These are phyloP conservation scores for Pichia rugopelliculosa DNA, from an alignment of 805 yeast genomes.

Conservation along the genomic window DNA sequence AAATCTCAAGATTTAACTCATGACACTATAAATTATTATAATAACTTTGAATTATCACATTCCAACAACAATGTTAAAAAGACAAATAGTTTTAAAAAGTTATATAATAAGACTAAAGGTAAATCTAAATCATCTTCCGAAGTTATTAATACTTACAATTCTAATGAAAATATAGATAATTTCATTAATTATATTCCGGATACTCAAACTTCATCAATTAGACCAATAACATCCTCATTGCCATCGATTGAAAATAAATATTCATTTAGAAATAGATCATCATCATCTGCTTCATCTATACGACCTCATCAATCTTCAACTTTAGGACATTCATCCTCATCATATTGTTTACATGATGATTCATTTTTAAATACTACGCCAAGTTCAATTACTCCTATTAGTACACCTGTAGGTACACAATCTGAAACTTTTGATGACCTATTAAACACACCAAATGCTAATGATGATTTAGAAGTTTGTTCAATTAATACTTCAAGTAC, in stretches of 20 bases:
- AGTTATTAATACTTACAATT: background rate
- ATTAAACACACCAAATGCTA: background rate
- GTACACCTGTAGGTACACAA: conserved; percentile 15
- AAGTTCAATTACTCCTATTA: background rate
- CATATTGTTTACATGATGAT: background rate
- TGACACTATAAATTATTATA: background rate
- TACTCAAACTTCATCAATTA: background rate
- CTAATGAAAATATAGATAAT: background rate
- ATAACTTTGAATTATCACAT: background rate
- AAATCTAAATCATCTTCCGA: background rate
- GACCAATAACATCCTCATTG: background rate
- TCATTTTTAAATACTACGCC: conserved; percentile 1
- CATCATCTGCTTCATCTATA: conserved; percentile 1
- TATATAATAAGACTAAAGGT: background rate
- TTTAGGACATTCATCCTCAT: background rate
- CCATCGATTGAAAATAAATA: background rate
- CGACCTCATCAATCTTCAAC: background rate
- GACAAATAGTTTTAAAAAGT: background rate
- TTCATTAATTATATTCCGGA: background rate
- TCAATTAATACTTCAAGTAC: conserved; percentile 23
- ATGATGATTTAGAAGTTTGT: conserved; percentile 17
- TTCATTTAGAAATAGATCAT: background rate
- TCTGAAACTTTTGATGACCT: conserved; percentile 2
- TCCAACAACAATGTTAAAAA: background rate
- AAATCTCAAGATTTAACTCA: background rate